A percentile compares a stretch with the other conserved stretches of the same genome.
phyloP scores from a whole-genome alignment of 805 yeast species.

The Sugiyamaella boreocaroliniensis region DNA sequence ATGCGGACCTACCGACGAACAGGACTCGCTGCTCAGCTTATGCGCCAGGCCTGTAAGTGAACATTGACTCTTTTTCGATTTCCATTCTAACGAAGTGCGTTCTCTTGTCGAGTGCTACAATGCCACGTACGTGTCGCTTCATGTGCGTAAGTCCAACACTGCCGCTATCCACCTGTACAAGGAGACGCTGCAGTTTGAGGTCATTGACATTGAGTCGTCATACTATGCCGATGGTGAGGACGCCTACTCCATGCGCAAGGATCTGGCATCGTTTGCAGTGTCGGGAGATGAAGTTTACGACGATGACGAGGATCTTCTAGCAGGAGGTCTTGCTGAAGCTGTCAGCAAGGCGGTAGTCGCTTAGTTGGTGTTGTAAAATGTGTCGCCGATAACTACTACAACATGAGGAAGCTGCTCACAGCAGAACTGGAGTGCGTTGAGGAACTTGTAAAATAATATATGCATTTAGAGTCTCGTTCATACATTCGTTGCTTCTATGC shows the following conservation, averaged over 20 bases:
- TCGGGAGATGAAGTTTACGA: conserved; percentile 16
- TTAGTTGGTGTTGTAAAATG: neutral
- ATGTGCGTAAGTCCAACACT: conserved; percentile 86
- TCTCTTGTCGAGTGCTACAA: conserved; percentile 75
- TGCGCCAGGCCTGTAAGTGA: conserved; percentile 34
- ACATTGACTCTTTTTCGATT: neutral
- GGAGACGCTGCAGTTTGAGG: conserved; percentile 79
- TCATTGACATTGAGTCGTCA: conserved; percentile 71
- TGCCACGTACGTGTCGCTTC: conserved; percentile 80
- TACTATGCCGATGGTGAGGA: conserved; percentile 97
- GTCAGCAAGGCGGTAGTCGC: neutral
- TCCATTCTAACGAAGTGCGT: conserved; percentile 56
- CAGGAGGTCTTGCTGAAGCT: conserved; percentile 14
- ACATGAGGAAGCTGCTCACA: neutral
- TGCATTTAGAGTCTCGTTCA: no score
- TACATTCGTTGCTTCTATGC: no score
- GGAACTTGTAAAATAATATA: neutral
- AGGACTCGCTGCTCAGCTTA: conserved; percentile 88
- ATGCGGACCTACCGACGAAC: conserved; percentile 92
- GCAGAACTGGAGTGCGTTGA: neutral
- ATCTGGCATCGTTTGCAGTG: conserved; percentile 32
- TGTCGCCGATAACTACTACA: no score
- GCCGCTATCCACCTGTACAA: conserved; percentile 91
- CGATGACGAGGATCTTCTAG: conserved; percentile 23
- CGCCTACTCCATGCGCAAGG: conserved; percentile 89